phyloP scores from a whole-genome alignment of 2,329 filamentous ascomycete genomes.

The Aphanoascus verrucosus region DNA sequence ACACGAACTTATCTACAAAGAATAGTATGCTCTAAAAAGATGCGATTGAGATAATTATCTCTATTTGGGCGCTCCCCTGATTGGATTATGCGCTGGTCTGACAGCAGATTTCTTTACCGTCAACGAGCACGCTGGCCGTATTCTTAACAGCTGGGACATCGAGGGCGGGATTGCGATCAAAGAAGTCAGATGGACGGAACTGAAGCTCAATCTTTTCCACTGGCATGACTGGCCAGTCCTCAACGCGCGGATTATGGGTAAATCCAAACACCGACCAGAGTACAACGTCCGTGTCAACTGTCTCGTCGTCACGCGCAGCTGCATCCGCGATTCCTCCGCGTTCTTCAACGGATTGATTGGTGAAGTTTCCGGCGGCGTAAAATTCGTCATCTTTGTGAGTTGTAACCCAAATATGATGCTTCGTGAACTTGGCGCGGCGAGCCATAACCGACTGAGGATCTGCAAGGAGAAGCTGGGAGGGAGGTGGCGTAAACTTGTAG shows the following conservation, averaged over 20 bases:
- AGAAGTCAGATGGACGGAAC: constrained; percentile 42
- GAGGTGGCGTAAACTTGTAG: constrained; percentile 40
- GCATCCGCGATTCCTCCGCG: constrained; percentile 38
- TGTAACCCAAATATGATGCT: constrained; percentile 44
- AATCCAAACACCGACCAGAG: constrained; percentile 42
- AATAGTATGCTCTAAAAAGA: not conserved
- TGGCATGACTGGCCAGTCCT: constrained; percentile 43
- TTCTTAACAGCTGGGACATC: constrained; percentile 35
- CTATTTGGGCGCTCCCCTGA: not conserved
- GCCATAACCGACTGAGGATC: constrained; percentile 35
- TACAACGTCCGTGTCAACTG: constrained; percentile 39
- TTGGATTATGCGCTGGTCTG: not conserved
- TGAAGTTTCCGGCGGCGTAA: constrained; percentile 41
- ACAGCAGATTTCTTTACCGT: not conserved
- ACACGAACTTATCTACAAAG: no score
- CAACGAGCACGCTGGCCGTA: constrained; percentile 19
- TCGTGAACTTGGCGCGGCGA: constrained; percentile 39
- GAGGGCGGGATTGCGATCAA: constrained; percentile 39
- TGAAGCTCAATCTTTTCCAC: constrained; percentile 40
- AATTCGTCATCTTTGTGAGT: constrained; percentile 41
- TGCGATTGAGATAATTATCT: no score
- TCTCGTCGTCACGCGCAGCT: constrained; percentile 33
- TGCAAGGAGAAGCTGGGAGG: constrained; percentile 41
- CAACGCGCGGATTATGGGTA: constrained; percentile 43
- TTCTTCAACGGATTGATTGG: constrained; percentile 37